Conservation (phyloP, 768 basidiomycete genomes). For the Russula earlei region DNA sequence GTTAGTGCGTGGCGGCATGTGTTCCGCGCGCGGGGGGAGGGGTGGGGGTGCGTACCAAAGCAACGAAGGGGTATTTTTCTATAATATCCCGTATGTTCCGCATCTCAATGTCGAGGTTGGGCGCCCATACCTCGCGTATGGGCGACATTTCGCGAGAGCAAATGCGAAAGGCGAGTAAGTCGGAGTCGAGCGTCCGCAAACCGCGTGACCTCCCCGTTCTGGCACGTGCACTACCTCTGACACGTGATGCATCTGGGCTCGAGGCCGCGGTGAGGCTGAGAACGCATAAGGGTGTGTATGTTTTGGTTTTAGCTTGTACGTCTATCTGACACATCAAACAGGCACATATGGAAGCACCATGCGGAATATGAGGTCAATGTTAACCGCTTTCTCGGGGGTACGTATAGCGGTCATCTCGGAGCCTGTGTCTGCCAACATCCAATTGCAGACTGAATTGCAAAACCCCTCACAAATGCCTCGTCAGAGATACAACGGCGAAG, state of each 20-base stretch:
- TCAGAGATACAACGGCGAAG: conserved; percentile 1
- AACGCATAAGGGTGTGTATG: neutral
- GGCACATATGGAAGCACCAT: conserved; percentile 18
- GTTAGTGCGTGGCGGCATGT: conserved; percentile 11
- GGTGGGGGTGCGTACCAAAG: conserved; percentile 72
- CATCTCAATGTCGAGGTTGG: conserved; percentile 91
- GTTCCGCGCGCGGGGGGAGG: conserved; percentile 13
- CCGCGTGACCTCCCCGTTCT: neutral
- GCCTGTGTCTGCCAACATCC: too few relatives aligned
- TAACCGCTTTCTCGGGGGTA: conserved; percentile 2
- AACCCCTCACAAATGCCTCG: too few relatives aligned
- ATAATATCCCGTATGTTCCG: conserved; percentile 76
- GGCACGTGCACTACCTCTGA: conserved; percentile 8
- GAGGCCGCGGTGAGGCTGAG: conserved; percentile 2
- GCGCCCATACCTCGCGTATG: conserved; percentile 93
- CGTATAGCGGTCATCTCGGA: conserved; percentile 10
- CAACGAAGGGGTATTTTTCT: conserved; percentile 87
- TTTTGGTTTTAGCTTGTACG: conserved; percentile 11
- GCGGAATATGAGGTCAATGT: conserved; percentile 19
- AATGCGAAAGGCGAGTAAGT: neutral
- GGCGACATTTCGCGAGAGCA: conserved; percentile 43
- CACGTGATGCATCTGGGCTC: conserved; percentile 6
- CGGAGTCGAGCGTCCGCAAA: too few relatives aligned
- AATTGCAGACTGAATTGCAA: too few relatives aligned
- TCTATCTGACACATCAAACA: conserved; percentile 19